Percentiles rank a stretch among this genome's conserved stretches.
Conservation (phyloP, 768 basidiomycete genomes). For the Boletellus emodensis region DNA sequence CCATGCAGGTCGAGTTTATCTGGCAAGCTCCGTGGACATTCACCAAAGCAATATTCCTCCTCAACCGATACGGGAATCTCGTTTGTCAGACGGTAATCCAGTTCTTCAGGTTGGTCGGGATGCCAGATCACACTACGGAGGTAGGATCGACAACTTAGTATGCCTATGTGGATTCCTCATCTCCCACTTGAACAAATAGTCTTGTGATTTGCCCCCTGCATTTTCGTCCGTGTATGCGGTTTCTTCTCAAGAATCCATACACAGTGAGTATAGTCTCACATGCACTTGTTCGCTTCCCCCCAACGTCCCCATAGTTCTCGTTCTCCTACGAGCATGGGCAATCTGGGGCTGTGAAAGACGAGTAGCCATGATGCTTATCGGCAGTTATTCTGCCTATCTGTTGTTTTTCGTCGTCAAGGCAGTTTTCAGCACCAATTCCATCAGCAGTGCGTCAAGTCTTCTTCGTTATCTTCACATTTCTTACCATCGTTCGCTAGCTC, state of each 20-base stretch:
- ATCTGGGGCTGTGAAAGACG: conserved; percentile 13
- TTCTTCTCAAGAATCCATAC: conserved; percentile 10
- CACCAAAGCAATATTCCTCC: conserved; percentile 8
- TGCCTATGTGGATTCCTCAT: no score
- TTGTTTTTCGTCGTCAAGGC: not conserved
- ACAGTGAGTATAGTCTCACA: conserved; percentile 6
- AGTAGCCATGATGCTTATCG: not conserved
- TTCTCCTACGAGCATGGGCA: conserved; percentile 17
- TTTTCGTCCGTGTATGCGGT: not conserved
- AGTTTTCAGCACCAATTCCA: not conserved
- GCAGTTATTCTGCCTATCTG: conserved; percentile 7
- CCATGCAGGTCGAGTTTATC: conserved; percentile 10
- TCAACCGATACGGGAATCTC: conserved; percentile 18
- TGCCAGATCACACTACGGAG: not conserved
- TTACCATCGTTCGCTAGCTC: not conserved
- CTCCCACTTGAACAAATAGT: not conserved
- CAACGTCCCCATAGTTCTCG: conserved; percentile 6
- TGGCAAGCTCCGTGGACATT: conserved; percentile 15
- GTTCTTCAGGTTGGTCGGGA: conserved; percentile 4
- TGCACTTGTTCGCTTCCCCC: not conserved
- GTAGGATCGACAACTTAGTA: not conserved
- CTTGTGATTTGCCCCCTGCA: conserved; percentile 1
- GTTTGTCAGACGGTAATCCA: conserved; percentile 9
- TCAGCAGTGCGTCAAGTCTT: not conserved
- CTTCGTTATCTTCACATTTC: not conserved